Base-by-base conservation (phyloP, 768 basidiomycete species). In the Gymnopilus junonius region DNA sequence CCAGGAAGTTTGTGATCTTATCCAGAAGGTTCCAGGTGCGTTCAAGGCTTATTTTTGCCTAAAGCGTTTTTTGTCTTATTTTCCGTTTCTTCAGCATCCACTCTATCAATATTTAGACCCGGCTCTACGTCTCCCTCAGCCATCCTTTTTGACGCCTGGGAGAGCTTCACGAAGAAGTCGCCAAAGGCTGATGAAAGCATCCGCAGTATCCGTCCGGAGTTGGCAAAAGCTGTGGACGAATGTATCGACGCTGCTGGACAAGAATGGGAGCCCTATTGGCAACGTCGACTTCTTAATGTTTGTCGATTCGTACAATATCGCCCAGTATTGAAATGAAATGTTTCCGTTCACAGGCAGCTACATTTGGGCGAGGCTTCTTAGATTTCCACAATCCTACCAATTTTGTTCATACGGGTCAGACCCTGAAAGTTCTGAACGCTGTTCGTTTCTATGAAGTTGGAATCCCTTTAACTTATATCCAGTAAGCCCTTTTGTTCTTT, bases 141-240 rank as follows among this genome's bases (percentile, higher is more conserved):
- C 0, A 95, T 97, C 58, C 81, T 99, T 2, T 95, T 88, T 68
- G 94, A 97, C 65, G 97, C 97, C 21, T 92, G 94, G 85, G 90
- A 95, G 67, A 91, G 89, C 68, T 99, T 97, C 73, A 84, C 84
- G 3, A 83, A 83, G 20, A 89, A 91, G 51, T 92, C 93, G 1
- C 93, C 97, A 2, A 95, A 95, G 74, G 93, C 96, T 1, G 94
- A 98, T 69, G 97, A 98, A 75, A 93, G 83, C 70, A 92, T 99
- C 61, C 87, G 94, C 6, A 91, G 84, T 67, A 95, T 99, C 59
- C 86, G 91, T 23, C 89, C 90, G 1, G 97, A 97, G 50, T 82
- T 98, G 61, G 90, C 89, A 4, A 82, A 85, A 37, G 95, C 95
- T 1, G 94, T 97, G 2, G 91, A 96, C 71, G 91, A 93, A 55